Evolutionary conservation across 352 stramenopile genomes (phyloP), one percentile per base, ranked within the genome.

Genomic region (Phytophthora aleatoria): DNA sequence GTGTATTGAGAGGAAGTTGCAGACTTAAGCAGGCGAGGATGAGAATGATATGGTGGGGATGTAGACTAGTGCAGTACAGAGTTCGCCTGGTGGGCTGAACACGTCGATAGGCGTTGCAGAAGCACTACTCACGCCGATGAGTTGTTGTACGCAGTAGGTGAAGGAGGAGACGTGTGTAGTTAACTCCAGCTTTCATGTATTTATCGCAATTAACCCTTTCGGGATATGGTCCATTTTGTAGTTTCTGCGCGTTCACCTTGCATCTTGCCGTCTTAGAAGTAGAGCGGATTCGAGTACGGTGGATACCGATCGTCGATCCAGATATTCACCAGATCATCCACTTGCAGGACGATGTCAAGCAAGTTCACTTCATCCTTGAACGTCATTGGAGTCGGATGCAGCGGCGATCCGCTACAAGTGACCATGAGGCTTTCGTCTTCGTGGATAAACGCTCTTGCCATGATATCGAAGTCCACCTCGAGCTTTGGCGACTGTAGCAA

Each of bases 241-340:
- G 33, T 66, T 57, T 2, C 8, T 20, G 20, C 20, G 20, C 20
- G 20, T 20, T 20, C 20, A 20, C 6, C 39, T 10, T 24, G 7
- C 20, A 20, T 20, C 20, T 50, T 50, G 48, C 28, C 10, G 13
- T 9, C 20, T 81, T 43, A 87, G 36, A 88, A 90, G 65, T 90
- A 88, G 33, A 92, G 57, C 15, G 79, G 81, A 33, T 89, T 92
- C 28, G 80, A 76, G 52, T 91, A 92, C 3, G 76, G 82, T 9
- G 79, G 85, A 57, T 90, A 89, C 13, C 74, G 69, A 31, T 87
- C 77, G 52, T 92, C 82, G 54, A 92, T 87, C 79, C 82, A 91
- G 56, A 87, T 81, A 41, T 89, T 91, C 30, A 87, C 61, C 30
- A 92, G 57, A 50, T 90, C 82, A 57, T 94, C 83, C 27, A 81